phyloP scores from a whole-genome alignment of 306 rosid species.

The Heteromeles arbutifolia region DNA sequence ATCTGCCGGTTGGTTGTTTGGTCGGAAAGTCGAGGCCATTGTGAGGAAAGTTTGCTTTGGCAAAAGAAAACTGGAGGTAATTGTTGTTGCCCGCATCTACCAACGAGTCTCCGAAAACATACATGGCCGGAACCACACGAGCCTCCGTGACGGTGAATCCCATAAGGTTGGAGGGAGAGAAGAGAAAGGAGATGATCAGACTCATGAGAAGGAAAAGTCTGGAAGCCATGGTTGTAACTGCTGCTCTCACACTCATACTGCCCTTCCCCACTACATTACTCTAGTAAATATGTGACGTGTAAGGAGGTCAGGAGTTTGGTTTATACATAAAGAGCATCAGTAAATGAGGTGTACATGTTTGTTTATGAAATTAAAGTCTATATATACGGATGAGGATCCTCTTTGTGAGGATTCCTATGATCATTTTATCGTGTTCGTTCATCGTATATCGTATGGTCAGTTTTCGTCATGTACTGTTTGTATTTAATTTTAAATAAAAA shows the following conservation, averaged over 20 bases:
- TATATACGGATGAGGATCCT: too few relatives aligned
- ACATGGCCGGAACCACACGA: conserved; percentile 26
- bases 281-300: background rate
- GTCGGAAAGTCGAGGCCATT: conserved; percentile 65
- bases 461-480: too few relatives aligned
- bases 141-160: background rate
- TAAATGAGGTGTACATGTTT: background rate
- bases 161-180: background rate
- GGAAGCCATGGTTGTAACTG: too few relatives aligned
- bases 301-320: background rate
- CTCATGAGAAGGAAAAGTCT: background rate
- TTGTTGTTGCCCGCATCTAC: conserved; percentile 48
- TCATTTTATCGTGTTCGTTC: too few relatives aligned
- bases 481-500: too few relatives aligned
- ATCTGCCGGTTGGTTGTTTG: conserved; percentile 50
- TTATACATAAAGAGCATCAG: background rate
- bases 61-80: conserved; percentile 17
- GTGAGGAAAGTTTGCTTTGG: conserved; percentile 53
- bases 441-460: too few relatives aligned
- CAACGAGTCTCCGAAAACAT: conserved; percentile 37
- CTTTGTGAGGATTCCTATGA: too few relatives aligned
- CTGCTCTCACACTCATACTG: too few relatives aligned
- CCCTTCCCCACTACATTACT: too few relatives aligned
- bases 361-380: background rate
- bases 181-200: background rate